A percentile compares a stretch with the other conserved stretches of the same genome.
phyloP scores from a whole-genome alignment of 495 filamentous ascomycete species.

The Penicillium steckii region DNA sequence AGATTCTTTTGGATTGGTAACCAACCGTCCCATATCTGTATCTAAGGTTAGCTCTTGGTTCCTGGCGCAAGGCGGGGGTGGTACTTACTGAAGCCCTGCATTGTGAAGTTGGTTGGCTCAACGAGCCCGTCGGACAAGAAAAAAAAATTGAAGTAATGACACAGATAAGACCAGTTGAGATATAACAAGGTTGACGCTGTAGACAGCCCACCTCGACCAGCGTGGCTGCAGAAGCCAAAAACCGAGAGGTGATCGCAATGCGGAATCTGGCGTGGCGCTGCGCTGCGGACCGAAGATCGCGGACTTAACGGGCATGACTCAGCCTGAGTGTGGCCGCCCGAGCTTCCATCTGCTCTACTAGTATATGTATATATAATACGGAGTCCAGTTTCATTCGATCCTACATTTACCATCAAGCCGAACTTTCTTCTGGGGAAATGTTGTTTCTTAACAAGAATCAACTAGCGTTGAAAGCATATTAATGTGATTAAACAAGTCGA shows the following conservation, averaged over 20 bases:
- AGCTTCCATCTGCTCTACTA: too few relatives aligned
- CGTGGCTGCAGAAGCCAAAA: background rate
- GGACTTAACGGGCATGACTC: conserved; percentile 6
- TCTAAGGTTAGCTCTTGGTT: conserved; percentile 16
- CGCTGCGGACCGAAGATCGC: conserved; percentile 10
- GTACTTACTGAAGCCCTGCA: conserved; percentile 50
- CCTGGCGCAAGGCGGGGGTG: background rate
- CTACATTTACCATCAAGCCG: too few relatives aligned
- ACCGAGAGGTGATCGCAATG: background rate
- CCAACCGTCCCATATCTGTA: conserved; percentile 47
- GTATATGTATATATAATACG: too few relatives aligned
- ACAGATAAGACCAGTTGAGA: too few relatives aligned
- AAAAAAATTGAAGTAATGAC: too few relatives aligned
- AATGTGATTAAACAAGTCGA: conserved; percentile 8
- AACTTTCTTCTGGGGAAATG: background rate
- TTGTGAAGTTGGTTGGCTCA: conserved; percentile 19
- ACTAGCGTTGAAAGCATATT: too few relatives aligned
- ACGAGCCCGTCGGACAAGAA: too few relatives aligned
- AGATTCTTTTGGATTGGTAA: background rate
- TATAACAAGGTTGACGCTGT: too few relatives aligned
- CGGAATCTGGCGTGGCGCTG: background rate
- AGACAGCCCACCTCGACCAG: background rate
- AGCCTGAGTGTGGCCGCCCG: background rate
- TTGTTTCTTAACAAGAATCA: too few relatives aligned
- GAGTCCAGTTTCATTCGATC: too few relatives aligned